A percentile compares a stretch with the other conserved stretches of the same genome.
These are phyloP conservation scores for Beauveria rudraprayagi DNA, from an alignment of 2,329 filamentous ascomycete genomes.

Conservation along the genomic window DNA sequence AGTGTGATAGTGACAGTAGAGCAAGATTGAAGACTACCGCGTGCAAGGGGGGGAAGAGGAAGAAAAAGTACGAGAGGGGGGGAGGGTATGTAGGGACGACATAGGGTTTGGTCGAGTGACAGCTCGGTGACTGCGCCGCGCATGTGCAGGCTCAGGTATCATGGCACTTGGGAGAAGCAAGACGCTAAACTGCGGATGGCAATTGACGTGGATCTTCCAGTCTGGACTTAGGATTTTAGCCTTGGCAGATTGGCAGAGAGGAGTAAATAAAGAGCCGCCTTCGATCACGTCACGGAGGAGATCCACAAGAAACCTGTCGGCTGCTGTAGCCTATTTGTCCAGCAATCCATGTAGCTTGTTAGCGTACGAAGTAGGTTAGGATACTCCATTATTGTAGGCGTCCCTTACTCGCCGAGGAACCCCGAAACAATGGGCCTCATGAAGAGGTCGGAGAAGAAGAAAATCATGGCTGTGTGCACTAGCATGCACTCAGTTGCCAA, in stretches of 20 bases:
- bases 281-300: conserved; percentile 7
- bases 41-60: not conserved
- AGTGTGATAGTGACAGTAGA: not conserved
- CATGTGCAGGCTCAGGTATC: not conserved
- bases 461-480: not conserved
- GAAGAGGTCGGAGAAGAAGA: not conserved
- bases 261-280: not conserved
- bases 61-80: not conserved
- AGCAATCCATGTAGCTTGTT: not conserved
- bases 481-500: not conserved
- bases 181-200: conserved; percentile 5
- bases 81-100: not conserved
- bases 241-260: not conserved
- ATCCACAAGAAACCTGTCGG: not conserved
- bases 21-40: not conserved
- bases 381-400: not conserved
- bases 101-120: not conserved
- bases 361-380: not conserved
- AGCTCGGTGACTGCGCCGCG: not conserved
- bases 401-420: not conserved
- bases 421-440: not conserved
- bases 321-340: not conserved
- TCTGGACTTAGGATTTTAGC: conserved; percentile 1
- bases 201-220: conserved; percentile 6
- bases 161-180: not conserved